Evolutionary conservation across 495 filamentous ascomycete species (phyloP).

Genomic region (Podospora bellae-mahoneyi): DNA sequence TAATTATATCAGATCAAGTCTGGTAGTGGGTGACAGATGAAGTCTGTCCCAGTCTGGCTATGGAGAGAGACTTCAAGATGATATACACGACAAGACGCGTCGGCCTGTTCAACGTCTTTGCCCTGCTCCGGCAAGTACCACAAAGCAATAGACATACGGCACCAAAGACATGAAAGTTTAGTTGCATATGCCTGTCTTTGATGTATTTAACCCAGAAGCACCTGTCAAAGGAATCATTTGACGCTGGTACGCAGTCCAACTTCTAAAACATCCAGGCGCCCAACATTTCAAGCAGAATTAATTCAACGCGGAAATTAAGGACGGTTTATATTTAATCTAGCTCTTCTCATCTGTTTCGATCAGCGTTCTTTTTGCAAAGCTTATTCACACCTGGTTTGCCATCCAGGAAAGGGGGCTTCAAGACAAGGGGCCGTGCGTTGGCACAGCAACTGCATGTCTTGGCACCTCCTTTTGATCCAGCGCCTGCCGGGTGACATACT

Average conservation of each 20-base stretch:
- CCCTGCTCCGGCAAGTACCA: neutral
- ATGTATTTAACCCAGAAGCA: neutral
- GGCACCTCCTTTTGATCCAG: neutral
- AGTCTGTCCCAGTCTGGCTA: slow-evolving; percentile 2
- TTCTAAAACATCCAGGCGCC: neutral
- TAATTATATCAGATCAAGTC: neutral
- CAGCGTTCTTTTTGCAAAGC: neutral
- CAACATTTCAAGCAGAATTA: too few species aligned
- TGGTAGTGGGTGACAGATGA: neutral
- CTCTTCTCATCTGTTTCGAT: neutral
- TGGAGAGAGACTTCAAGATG: neutral
- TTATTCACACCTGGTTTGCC: neutral
- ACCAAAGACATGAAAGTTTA: neutral
- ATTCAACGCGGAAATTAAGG: neutral
- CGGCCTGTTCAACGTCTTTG: neutral
- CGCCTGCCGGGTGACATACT: neutral
- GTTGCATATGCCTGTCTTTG: neutral
- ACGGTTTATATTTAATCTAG: neutral
- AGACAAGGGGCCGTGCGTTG: neutral
- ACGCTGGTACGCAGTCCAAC: neutral
- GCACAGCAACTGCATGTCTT: neutral
- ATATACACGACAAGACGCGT: neutral
- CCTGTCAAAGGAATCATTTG: neutral
- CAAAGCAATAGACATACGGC: neutral
- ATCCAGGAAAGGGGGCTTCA: slow-evolving; percentile 7